Evolutionary conservation across 2,329 filamentous ascomycete species (phyloP).

Genomic region (Stachybotrys echinatus): DNA sequence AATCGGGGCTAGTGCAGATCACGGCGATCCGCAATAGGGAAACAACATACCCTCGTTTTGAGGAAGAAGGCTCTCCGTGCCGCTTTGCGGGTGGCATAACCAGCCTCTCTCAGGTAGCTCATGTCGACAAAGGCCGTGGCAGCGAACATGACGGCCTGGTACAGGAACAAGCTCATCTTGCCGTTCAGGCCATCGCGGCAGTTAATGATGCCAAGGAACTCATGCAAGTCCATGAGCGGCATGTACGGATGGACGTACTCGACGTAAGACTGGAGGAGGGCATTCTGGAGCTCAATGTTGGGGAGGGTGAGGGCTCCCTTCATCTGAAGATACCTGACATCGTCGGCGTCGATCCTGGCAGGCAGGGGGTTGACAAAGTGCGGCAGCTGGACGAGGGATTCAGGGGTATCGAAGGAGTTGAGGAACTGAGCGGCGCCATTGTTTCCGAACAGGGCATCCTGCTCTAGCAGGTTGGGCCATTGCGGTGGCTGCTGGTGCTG

Average conservation of each 20-base stretch:
- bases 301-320: constrained; percentile 84
- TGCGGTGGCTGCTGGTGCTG: constrained; percentile 7
- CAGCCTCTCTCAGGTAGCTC: constrained; percentile 67
- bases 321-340: constrained; percentile 74
- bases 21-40: not conserved
- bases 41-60: constrained; percentile 67
- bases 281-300: constrained; percentile 64
- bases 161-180: constrained; percentile 77
- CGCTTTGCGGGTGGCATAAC: constrained; percentile 71
- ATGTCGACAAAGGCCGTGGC: constrained; percentile 85
- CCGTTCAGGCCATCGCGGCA: constrained; percentile 63
- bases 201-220: constrained; percentile 56
- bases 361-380: constrained; percentile 77
- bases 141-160: constrained; percentile 93
- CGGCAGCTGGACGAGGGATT: constrained; percentile 45
- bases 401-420: constrained; percentile 42
- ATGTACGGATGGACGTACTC: constrained; percentile 94
- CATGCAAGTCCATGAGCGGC: constrained; percentile 71
- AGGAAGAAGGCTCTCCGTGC: constrained; percentile 87
- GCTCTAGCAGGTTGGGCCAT: constrained; percentile 26
- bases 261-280: constrained; percentile 74
- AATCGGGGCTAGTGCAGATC: not conserved
- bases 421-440: constrained; percentile 38
- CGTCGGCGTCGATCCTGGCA: constrained; percentile 69
- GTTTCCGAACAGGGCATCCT: constrained; percentile 27